Base-by-base conservation (phyloP, 306 rosid genomes). In the Ormosia emarginata region DNA sequence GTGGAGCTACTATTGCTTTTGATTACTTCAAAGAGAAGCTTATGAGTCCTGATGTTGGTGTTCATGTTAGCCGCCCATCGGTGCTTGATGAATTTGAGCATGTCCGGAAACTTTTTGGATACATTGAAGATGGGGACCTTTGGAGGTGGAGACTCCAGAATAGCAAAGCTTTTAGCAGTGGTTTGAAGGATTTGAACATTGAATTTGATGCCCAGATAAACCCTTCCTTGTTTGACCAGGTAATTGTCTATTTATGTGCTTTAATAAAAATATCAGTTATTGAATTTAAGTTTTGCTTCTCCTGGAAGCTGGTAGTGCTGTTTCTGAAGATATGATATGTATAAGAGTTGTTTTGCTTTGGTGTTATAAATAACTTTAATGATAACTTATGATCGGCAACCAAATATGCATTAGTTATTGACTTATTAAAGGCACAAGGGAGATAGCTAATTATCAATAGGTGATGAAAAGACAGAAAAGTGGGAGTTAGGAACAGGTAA, bases 1-100 rank as follows among this genome's bases (percentile, higher is more conserved):
- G 99, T 71, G 99, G 98, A 1, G 98, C 99, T 36, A 93, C 98
- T 14, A 88, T 95, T 83, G 99, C 99, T 43, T 95, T 89, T 68
- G 98, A 93, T 84, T 95, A 92, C 81, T 95, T 95, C 83, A 88
- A 76, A 86, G 82, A 80, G 29, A 90, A 83, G 85, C 89, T 89
- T 40, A 3, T 84, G 39, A 75, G 30, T 67, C 71, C 67, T 44
- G 87, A 61, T 52, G 49, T 24, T 65, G 82, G 52, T 49, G 66
- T 70, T 63, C 65, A 15, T 64, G 72, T 71, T 71, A 70, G 40
- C 46, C 32, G 67, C 47, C 85, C 61, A 40, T 73, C 59, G 7
- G 88, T 68, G 79, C 78, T 85, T 14, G 40, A 80, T 41, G 86
- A 84, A 79, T 93, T 88, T 70, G 92, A 90, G 39, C 89, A 88